A percentile compares a stretch with the other conserved stretches of the same genome.
Evolutionary conservation across 345 rosid species (phyloP).

Genomic region (Eucalyptus victrix): DNA sequence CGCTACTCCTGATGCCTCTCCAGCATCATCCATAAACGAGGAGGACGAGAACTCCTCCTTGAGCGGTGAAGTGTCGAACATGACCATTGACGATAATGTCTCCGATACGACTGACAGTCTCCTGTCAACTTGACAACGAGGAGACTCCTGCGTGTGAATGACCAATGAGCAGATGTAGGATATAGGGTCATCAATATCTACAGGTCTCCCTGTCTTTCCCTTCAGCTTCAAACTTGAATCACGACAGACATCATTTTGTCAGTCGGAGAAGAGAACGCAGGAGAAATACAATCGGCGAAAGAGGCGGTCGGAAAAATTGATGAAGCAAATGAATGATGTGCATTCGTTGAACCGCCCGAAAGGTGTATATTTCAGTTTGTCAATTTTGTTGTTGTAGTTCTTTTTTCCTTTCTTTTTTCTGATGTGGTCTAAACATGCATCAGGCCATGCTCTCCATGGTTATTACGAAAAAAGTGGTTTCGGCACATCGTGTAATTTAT

Average conservation of each 20-base stretch:
- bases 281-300: too few relatives aligned
- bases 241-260: background rate
- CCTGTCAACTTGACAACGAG: conserved; percentile 36
- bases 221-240: background rate
- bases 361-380: too few relatives aligned
- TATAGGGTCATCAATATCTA: background rate
- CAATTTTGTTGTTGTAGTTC: too few relatives aligned
- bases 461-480: too few relatives aligned
- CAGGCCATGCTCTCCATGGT: too few relatives aligned
- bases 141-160: conserved; percentile 2
- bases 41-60: conserved; percentile 66
- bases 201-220: background rate
- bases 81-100: conserved; percentile 45
- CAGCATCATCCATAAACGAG: conserved; percentile 53
- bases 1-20: conserved; percentile 45
- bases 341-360: too few relatives aligned
- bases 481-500: too few relatives aligned
- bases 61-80: conserved; percentile 44
- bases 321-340: too few relatives aligned
- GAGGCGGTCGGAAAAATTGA: too few relatives aligned
- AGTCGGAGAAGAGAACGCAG: too few relatives aligned
- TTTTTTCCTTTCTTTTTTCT: too few relatives aligned
- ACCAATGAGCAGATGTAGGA: background rate
- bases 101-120: conserved; percentile 38
- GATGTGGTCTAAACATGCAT: too few relatives aligned